Base-by-base conservation (phyloP, 78 protist species). In the Corallochytrium limacisporum region DNA sequence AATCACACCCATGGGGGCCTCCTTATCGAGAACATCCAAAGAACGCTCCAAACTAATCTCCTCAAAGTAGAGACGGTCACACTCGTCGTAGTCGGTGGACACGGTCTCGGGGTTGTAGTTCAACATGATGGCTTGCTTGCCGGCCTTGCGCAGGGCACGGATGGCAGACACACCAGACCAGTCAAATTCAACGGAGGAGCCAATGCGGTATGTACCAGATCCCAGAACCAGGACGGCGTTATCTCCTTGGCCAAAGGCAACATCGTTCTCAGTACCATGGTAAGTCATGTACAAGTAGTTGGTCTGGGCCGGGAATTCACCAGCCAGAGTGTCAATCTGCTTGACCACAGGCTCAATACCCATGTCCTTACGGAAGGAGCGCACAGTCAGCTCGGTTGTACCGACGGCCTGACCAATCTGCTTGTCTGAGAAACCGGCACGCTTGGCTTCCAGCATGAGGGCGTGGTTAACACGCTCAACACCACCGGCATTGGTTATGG, bases 31-130 rank as follows among this genome's bases (percentile, higher is more conserved):
- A 26, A 89, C 40, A 70, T 85, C 91, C 38, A 81, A 53, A 36
- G 91, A 90, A 9, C 86, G 40, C 69, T 93, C 95, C 59, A 83
- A 69, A 18, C 87, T 71, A 12, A 93, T 49, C 50, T 90, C 95
- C 49, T 86, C 91, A 56, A 89, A 89, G 84, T 81, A 89, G 51
- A 89, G 69, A 8, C 70, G 47, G 65, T 81, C 89, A 26, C 82
- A 76, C 80, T 93, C 98, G 74, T 93, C 98, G 77, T 90, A 93
- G 79, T 93, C 98, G 37, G 98, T 93, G n/a, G 73, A 51, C 32
- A 89, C 98, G 8, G 98, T 93, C 75, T 93, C 98, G 35, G 98
- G 98, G 84, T 93, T 93, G 83, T 78, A 90, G 84, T 93, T 93
- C 78, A 93, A 44, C 91, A 93, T 82, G 67, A 90, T 78, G 39